Conservation (phyloP, 1,139 yeast species). For the Petasospora rhodanensis region DNA sequence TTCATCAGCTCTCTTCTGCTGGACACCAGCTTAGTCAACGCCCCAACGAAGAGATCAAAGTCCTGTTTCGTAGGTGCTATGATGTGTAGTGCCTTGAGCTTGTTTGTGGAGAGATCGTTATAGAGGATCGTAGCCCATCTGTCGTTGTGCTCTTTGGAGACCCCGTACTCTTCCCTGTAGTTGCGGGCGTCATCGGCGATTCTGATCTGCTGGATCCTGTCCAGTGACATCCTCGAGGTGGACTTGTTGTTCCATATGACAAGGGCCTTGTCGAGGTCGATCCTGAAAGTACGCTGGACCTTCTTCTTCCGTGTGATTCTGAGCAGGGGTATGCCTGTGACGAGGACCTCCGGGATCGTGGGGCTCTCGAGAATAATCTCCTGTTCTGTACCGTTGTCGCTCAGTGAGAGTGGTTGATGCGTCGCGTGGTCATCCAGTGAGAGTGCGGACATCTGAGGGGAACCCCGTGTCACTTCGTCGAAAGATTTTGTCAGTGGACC, state of each 20-base stretch:
- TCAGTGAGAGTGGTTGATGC: too few relatives aligned
- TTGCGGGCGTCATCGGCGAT: slow-evolving; percentile 69
- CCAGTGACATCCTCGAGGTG: slow-evolving; percentile 45
- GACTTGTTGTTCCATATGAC: slow-evolving; percentile 50
- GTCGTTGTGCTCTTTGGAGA: slow-evolving; percentile 58
- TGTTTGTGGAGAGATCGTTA: slow-evolving; percentile 38
- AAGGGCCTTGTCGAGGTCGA: slow-evolving; percentile 40
- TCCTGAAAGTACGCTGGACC: slow-evolving; percentile 44
- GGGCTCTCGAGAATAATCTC: slow-evolving; percentile 20
- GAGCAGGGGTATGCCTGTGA: slow-evolving; percentile 40
- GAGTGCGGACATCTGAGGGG: slow-evolving; percentile 3
- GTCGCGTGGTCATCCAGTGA: slow-evolving; percentile 5
- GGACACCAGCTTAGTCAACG: slow-evolving; percentile 41
- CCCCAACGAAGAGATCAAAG: slow-evolving; percentile 46
- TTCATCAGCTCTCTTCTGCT: slow-evolving; percentile 49
- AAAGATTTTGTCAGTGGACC: slow-evolving; percentile 25
- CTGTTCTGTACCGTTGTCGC: too few relatives aligned
- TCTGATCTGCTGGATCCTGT: slow-evolving; percentile 65
- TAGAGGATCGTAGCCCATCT: slow-evolving; percentile 83
- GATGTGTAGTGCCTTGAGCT: slow-evolving; percentile 65
- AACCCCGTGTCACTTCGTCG: slow-evolving; percentile 14
- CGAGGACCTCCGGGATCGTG: slow-evolving; percentile 30
- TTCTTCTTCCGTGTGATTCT: slow-evolving; percentile 69
- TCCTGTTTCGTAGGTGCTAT: slow-evolving; percentile 66
- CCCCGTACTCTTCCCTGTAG: slow-evolving; percentile 78